Percentiles rank a stretch among this genome's conserved stretches.
phyloP scores from a whole-genome alignment of 116 monocot genomes.

The Thalassia testudinum region DNA sequence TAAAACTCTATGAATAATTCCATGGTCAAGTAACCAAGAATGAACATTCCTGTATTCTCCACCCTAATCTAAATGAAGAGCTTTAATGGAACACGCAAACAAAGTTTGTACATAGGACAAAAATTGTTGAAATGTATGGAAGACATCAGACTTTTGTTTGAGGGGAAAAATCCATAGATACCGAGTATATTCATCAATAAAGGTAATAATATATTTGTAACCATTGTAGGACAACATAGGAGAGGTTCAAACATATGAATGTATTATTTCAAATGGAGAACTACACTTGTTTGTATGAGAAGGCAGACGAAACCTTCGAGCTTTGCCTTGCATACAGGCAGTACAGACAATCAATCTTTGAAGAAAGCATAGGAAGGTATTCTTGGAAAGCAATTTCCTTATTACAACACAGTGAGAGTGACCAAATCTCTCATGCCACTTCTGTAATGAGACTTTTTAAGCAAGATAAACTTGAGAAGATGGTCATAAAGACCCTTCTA shows the following conservation, averaged over 20 bases:
- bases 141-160: conserved; percentile 1
- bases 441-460: not conserved
- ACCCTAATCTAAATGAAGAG: not conserved
- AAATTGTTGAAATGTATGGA: not conserved
- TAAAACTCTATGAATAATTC: not conserved
- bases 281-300: not conserved
- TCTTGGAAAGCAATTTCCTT: not conserved
- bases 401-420: not conserved
- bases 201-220: not conserved
- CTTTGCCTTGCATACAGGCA: not conserved
- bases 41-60: not conserved
- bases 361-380: too few relatives aligned
- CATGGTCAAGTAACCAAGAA: not conserved
- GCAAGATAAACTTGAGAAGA: not conserved
- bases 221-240: not conserved
- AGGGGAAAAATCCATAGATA: conserved; percentile 2
- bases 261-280: not conserved
- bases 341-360: too few relatives aligned
- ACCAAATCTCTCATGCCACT: not conserved
- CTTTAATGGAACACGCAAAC: not conserved
- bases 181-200: not conserved
- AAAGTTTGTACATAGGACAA: not conserved
- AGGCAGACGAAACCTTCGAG: not conserved
- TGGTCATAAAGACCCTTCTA: not conserved
- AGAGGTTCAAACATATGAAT: not conserved